Evolutionary conservation across 169 alveolate species (phyloP).

Genomic region (Cryptosporidium meleagridis): DNA sequence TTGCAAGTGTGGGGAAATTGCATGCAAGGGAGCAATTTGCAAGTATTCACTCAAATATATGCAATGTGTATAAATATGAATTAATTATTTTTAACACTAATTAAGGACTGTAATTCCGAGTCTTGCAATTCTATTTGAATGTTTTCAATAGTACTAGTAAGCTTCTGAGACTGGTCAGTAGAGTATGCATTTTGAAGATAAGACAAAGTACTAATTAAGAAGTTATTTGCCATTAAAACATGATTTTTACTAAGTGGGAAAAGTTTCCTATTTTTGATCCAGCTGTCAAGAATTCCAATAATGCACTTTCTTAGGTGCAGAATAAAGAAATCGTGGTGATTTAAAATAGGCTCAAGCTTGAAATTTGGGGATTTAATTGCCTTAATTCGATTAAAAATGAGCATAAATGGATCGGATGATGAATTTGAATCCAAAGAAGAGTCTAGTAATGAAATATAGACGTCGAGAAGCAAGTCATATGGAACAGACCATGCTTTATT

Average conservation of each 20-base stretch:
- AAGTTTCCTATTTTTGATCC: conserved; percentile 14
- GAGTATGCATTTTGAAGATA: background rate
- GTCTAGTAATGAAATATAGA: conserved; percentile 50
- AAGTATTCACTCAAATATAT: background rate
- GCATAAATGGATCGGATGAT: conserved; percentile 24
- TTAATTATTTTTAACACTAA: background rate
- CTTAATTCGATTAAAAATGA: conserved; percentile 24
- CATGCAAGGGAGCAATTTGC: background rate
- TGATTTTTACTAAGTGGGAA: background rate
- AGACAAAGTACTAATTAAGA: background rate
- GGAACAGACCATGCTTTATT: conserved; percentile 31
- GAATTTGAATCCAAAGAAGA: conserved; percentile 6
- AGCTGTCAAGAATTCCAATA: background rate
- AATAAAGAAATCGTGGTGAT: conserved; percentile 2
- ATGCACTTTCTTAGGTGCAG: conserved; percentile 42
- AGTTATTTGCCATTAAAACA: conserved; percentile 8
- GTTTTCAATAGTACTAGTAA: background rate
- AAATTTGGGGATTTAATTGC: conserved; percentile 1
- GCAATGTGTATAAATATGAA: background rate
- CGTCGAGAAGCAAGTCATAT: conserved; percentile 40
- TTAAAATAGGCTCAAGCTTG: background rate
- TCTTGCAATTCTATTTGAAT: background rate
- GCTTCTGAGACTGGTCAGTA: background rate
- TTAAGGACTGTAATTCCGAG: background rate
- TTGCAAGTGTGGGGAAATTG: conserved; percentile 9